phyloP scores from a whole-genome alignment of 1,284 basidiomycete genomes.

The Cutaneotrichosporon cavernicola region DNA sequence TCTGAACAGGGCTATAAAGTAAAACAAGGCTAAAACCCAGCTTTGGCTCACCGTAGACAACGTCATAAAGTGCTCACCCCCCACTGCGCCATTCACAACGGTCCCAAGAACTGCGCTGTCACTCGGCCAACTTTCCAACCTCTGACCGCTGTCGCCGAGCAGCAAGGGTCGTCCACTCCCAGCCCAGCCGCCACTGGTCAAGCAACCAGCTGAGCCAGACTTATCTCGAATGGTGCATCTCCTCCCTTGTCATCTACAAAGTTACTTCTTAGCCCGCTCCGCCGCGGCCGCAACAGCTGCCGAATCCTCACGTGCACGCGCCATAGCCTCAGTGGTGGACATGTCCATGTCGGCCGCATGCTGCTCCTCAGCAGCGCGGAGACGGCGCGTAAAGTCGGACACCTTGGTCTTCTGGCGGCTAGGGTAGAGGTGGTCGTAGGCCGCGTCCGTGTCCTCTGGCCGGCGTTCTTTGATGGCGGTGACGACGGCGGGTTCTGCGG shows the following conservation, averaged over 20 bases:
- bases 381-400: slow-evolving; percentile 47
- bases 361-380: slow-evolving; percentile 48
- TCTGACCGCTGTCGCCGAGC: no score
- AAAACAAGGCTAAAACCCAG: no score
- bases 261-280: background rate
- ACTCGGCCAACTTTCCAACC: no score
- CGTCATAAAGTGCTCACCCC: background rate
- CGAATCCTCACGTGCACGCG: background rate
- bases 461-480: background rate
- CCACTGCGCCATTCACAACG: background rate
- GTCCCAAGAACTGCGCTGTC: background rate
- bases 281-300: background rate
- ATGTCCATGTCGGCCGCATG: slow-evolving; percentile 38
- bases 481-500: slow-evolving; percentile 15
- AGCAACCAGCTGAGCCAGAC: background rate
- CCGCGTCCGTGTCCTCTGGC: slow-evolving; percentile 19
- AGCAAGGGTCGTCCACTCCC: no score
- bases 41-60: no score
- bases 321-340: background rate
- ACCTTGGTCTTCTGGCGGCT: slow-evolving; percentile 37
- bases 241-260: background rate
- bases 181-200: no score
- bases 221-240: slow-evolving; percentile 1
- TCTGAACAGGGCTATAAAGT: no score
- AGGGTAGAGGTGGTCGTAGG: slow-evolving; percentile 26